Base-by-base conservation (phyloP, 768 basidiomycete species). In the Botryobasidium botryosum region DNA sequence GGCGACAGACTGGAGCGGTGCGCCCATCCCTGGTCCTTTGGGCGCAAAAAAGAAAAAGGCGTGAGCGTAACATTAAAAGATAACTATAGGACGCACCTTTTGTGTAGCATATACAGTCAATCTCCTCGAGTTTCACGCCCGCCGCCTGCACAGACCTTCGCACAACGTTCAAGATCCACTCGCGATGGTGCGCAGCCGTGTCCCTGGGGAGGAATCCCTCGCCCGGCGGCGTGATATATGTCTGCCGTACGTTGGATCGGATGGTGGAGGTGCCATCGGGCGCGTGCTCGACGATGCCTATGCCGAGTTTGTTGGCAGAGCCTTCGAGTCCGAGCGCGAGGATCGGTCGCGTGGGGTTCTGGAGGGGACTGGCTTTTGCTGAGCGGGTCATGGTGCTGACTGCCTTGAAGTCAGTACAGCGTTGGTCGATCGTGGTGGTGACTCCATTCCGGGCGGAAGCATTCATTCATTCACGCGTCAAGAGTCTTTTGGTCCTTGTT, bases 21-120 rank as follows among this genome's bases (percentile, higher is more conserved):
- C 90, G 38, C 94, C 94, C 94, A 99, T 99, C 1, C 94, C 94
- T n/a, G 94, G 94, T 1, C 94, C 92, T 96, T 54, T 17, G 39
- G 15, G 17, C 23, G 13, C 33, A 31, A 26, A 15, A n/a, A 40
- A 21, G 10, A 24, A 27, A n/a, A 23, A 21, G 17, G 3, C 17
- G 17, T 26, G n/a, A 17, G 40, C 8, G n/a, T 6, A 46, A 37
- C 28, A 45, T 35, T 23, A 8, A 1, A 25, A 32, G 39, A n/a
- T n/a, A n/a, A n/a, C n/a, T n/a, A n/a, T n/a, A n/a, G n/a, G n/a
- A n/a, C n/a, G 28, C 52, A 84, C 92, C 94, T 70, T 96, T 90
- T 4, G 94, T 99, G 58, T 78, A 99, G 56, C 91, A 96, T 33
- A 99, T 91, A 52, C 90, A 94, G 56, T 96, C 84, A 35, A 97